Evolutionary conservation across 148 eudicot genomes (phyloP).

Genomic region (Drosera capensis): DNA sequence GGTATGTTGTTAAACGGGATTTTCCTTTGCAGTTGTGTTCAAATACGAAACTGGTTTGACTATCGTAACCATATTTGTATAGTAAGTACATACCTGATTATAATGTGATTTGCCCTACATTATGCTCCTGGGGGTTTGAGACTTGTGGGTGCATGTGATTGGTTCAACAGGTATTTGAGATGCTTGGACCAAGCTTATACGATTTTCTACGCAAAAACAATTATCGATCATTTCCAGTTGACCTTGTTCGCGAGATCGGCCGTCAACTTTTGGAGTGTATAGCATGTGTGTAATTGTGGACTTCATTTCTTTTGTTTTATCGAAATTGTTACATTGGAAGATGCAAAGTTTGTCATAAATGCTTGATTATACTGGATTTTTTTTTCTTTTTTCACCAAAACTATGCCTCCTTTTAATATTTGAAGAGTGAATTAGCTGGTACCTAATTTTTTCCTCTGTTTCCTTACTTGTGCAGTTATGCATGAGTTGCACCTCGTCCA

Average conservation of each 20-base stretch:
- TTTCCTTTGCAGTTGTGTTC: slow-evolving; percentile 96
- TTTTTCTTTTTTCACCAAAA: too few relatives aligned
- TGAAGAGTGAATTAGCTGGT: too few relatives aligned
- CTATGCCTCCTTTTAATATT: too few relatives aligned
- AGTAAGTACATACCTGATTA: slow-evolving; percentile 59
- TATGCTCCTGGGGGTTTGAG: slow-evolving; percentile 45
- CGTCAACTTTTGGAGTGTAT: slow-evolving; percentile 94
- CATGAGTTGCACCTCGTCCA: slow-evolving; percentile 10
- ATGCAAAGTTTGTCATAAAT: too few relatives aligned
- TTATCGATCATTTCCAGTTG: slow-evolving; percentile 97
- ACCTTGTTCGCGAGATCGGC: slow-evolving; percentile 95
- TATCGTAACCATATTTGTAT: slow-evolving; percentile 99
- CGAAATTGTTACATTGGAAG: background rate
- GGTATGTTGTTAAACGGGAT: slow-evolving; percentile 32
- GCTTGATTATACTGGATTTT: too few relatives aligned
- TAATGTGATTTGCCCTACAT: slow-evolving; percentile 38
- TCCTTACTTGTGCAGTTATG: slow-evolving; percentile 6
- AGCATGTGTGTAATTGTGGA: slow-evolving; percentile 85
- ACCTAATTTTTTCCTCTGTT: too few relatives aligned
- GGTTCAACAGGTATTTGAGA: slow-evolving; percentile 97
- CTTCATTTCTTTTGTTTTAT: slow-evolving; percentile 11
- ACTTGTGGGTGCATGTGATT: slow-evolving; percentile 48
- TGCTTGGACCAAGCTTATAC: slow-evolving; percentile 99
- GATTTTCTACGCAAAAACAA: slow-evolving; percentile 98
- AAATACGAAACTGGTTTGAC: slow-evolving; percentile 99